phyloP scores from a whole-genome alignment of 169 alveolate genomes.

The Plasmodium cynomolgi region DNA sequence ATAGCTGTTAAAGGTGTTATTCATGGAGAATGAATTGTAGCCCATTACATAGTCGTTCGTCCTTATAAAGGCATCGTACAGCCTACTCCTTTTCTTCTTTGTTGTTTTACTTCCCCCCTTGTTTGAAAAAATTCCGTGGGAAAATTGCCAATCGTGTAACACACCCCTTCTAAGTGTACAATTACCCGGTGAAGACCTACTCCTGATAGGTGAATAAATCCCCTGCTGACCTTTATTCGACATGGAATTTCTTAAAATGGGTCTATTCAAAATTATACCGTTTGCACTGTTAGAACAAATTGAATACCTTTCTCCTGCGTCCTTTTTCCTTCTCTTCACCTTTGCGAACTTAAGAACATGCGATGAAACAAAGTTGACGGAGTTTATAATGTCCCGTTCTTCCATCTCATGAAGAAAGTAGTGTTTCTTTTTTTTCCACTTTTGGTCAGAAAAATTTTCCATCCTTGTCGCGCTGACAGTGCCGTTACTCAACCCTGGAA shows the following conservation, averaged over 20 bases:
- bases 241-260: not conserved
- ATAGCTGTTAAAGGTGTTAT: conserved; percentile 47
- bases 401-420: conserved; percentile 29
- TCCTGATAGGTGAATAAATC: not conserved
- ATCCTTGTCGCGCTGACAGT: not conserved
- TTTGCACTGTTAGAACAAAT: not conserved
- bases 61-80: not conserved
- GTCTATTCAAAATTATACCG: not conserved
- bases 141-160: not conserved
- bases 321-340: not conserved
- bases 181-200: not conserved
- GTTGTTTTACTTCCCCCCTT: not conserved
- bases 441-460: not conserved
- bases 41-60: conserved; percentile 20
- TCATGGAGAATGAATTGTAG: conserved; percentile 31
- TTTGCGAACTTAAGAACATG: not conserved
- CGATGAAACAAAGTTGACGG: conserved; percentile 20
- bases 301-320: not conserved
- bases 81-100: not conserved
- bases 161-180: not conserved
- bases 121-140: not conserved
- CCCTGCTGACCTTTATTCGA: not conserved
- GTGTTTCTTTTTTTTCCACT: conserved; percentile 35
- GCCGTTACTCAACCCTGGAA: not conserved
- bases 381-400: conserved; percentile 20